phyloP scores from a whole-genome alignment of 768 basidiomycete genomes.

The Lenzites betulinus region DNA sequence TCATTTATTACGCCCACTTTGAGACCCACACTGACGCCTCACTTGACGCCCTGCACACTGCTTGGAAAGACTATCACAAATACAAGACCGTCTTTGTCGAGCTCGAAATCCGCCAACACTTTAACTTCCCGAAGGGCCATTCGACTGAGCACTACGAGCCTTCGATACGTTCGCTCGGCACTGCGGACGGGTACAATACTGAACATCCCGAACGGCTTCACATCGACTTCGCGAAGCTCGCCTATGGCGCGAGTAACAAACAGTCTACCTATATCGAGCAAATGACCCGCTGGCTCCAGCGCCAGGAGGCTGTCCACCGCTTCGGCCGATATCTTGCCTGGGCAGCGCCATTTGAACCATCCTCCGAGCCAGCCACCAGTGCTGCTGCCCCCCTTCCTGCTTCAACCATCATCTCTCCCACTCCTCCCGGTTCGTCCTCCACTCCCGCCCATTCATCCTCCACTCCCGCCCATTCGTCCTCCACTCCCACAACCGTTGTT shows the following conservation, averaged over 20 bases:
- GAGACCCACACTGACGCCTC: constrained; percentile 26
- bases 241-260: constrained; percentile 30
- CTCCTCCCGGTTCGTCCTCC: no score
- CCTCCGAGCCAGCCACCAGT: no score
- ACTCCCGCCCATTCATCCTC: no score
- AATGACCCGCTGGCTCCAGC: constrained; percentile 42
- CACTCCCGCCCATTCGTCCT: no score
- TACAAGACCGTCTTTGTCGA: constrained; percentile 31
- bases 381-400: no score
- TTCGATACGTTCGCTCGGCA: constrained; percentile 24
- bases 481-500: no score
- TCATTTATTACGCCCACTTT: constrained; percentile 33
- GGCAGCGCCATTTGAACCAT: no score
- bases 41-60: constrained; percentile 16
- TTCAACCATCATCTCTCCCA: no score
- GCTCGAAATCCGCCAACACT: constrained; percentile 26
- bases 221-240: constrained; percentile 44
- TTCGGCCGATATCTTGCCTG: constrained; percentile 33
- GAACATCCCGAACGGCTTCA: constrained; percentile 40
- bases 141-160: constrained; percentile 25
- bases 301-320: constrained; percentile 36
- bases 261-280: constrained; percentile 30
- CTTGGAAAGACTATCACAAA: constrained; percentile 28
- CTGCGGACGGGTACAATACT: constrained; percentile 30
- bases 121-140: constrained; percentile 37